Evolutionary conservation across 2,329 filamentous ascomycete genomes (phyloP), one percentile per base, ranked within the genome.

Genomic region (Monosporascus sp.): DNA sequence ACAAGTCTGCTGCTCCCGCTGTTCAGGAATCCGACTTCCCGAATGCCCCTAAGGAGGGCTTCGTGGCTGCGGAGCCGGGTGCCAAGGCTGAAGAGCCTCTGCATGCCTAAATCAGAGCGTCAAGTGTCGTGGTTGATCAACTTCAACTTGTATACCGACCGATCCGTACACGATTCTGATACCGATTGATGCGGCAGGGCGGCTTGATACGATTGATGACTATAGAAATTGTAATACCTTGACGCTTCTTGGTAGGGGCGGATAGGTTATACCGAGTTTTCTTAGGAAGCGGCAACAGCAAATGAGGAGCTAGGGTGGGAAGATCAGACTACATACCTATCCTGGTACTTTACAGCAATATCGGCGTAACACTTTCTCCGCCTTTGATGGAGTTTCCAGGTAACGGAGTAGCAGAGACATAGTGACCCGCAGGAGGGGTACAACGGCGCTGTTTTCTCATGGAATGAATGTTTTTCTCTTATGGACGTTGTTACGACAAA

Each of bases 1-100:
- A 74, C 50, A 73, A 73, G 62, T 60, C 72, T 35, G 70, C 62
- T 37, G 51, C 56, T 2, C 70, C 58, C 24, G 45, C 49, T 5
- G 53, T 70, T n/a, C 58, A 73, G 63, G 72, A 74, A 37, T 63
- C 73, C 44, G 78, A 81, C 60, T 80, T 82, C 66, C 78, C 78
- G 5, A 65, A 71, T 47, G 74, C 68, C 31, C 72, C 72, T 52
- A 69, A 68, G 62, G 58, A 69, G 54, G 51, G 52, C 15, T 58
- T 53, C 50, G 47, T 18, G 20, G 52, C 70, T 5, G 71, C 73
- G 41, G 68, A 70, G 57, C 60, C 65, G n/a, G 63, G 68, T 51
- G 39, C 18, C 18, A 14, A 18, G 18, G 22, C 43, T 2, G 52
- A 59, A 54, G 67, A 70, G 63, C 69, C 68, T 37, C 52, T 71